Conservation (phyloP, 2,329 filamentous ascomycete genomes). For the Epichloe festucae region DNA sequence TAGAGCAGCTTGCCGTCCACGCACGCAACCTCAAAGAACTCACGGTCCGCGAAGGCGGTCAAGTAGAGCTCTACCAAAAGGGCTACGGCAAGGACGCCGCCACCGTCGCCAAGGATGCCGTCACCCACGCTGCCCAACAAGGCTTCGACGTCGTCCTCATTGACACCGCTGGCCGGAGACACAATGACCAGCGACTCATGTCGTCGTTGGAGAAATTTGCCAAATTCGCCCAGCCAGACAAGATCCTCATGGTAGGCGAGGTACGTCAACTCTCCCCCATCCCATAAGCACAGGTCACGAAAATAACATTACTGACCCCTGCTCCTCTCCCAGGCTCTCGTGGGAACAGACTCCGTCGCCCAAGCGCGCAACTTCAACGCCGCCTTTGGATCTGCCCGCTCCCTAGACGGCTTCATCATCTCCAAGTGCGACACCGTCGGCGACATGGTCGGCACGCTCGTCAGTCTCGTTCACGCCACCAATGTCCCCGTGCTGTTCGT, state of each 20-base stretch:
- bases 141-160: slow-evolving; percentile 90
- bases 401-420: slow-evolving; percentile 93
- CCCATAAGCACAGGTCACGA: slow-evolving; percentile 4
- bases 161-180: slow-evolving; percentile 85
- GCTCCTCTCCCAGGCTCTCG: slow-evolving; percentile 50
- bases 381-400: slow-evolving; percentile 69
- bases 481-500: slow-evolving; percentile 93
- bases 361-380: slow-evolving; percentile 95
- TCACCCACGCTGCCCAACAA: slow-evolving; percentile 61
- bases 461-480: slow-evolving; percentile 95
- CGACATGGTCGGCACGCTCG: slow-evolving; percentile 94
- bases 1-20: slow-evolving; percentile 92
- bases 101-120: slow-evolving; percentile 86
- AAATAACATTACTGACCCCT: neutral
- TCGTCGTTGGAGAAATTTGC: slow-evolving; percentile 94
- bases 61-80: slow-evolving; percentile 88
- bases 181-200: slow-evolving; percentile 95
- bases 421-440: slow-evolving; percentile 98
- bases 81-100: slow-evolving; percentile 97
- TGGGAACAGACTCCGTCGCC: slow-evolving; percentile 88
- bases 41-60: slow-evolving; percentile 66
- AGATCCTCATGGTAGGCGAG: slow-evolving; percentile 88
- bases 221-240: slow-evolving; percentile 89
- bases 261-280: slow-evolving; percentile 15
- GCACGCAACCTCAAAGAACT: slow-evolving; percentile 88